A percentile compares a stretch with the other conserved stretches of the same genome.
These are phyloP conservation scores for Sclerospora graminicola DNA, from an alignment of 352 stramenopile genomes.

Conservation along the genomic window DNA sequence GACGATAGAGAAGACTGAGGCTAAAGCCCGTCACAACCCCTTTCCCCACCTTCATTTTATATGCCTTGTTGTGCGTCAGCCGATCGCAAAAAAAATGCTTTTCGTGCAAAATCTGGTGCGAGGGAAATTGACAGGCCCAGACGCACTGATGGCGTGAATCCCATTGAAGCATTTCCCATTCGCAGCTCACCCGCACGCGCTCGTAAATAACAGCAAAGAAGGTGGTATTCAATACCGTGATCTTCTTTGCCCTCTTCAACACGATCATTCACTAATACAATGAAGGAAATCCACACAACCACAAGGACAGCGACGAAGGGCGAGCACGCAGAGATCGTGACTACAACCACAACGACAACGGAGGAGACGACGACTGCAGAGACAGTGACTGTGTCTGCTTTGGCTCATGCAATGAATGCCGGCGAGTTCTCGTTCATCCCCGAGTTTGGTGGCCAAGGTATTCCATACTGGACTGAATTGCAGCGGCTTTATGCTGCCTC, in stretches of 20 bases:
- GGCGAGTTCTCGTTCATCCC: constrained; percentile 27
- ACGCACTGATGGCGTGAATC: constrained; percentile 2
- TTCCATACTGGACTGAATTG: constrained; percentile 59
- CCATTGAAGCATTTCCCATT: constrained; percentile 25
- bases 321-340: constrained; percentile 13
- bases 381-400: constrained; percentile 8
- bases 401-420: constrained; percentile 13
- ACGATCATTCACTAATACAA: constrained; percentile 16
- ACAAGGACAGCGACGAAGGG: constrained; percentile 14
- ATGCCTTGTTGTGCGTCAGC: constrained; percentile 15
- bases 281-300: constrained; percentile 20
- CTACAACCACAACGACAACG: constrained; percentile 13
- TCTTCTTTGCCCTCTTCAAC: constrained; percentile 1
- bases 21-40: constrained; percentile 19
- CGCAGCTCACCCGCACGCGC: constrained; percentile 8
- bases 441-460: constrained; percentile 65
- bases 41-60: background rate
- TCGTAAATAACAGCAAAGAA: constrained; percentile 3
- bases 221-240: constrained; percentile 3
- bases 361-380: background rate
- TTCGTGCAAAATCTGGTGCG: background rate
- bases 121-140: constrained; percentile 20
- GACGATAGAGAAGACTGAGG: background rate
- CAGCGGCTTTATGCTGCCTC: constrained; percentile 30
- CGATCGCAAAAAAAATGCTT: constrained; percentile 10